phyloP scores from a whole-genome alignment of 108 stramenopile species.

The Skeletonema marinoi region DNA sequence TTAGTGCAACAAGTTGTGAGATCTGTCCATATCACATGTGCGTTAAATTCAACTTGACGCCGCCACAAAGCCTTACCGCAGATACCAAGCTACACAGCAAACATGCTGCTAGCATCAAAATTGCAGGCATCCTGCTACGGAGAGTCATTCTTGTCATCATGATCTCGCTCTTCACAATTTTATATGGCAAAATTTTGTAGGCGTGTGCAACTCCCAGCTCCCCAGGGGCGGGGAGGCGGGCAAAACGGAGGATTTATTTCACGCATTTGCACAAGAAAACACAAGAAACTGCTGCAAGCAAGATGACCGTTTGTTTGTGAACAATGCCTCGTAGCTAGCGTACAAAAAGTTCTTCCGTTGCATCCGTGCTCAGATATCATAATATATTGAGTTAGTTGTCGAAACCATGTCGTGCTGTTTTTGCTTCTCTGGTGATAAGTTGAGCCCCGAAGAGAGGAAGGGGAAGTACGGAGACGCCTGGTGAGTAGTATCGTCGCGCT shows the following conservation, averaged over 20 bases:
- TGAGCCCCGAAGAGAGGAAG: conserved; percentile 54
- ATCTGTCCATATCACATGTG: not conserved
- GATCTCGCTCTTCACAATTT: too few species aligned
- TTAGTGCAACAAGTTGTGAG: not conserved
- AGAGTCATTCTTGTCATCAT: not conserved
- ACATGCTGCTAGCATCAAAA: not conserved
- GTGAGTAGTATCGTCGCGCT: conserved; percentile 15
- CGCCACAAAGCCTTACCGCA: not conserved
- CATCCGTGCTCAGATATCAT: too few species aligned
- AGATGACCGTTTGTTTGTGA: too few species aligned
- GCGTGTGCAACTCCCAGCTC: too few species aligned
- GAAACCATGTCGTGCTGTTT: conserved; percentile 57
- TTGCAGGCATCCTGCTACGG: not conserved
- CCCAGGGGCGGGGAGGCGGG: too few species aligned
- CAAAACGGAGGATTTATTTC: too few species aligned
- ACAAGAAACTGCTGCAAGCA: too few species aligned
- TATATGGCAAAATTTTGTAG: too few species aligned
- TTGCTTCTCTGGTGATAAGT: conserved; percentile 62
- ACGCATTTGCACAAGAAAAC: too few species aligned
- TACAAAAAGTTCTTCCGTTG: too few species aligned
- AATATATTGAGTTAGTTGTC: too few species aligned
- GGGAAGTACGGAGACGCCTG: conserved; percentile 63
- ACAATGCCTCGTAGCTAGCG: too few species aligned
- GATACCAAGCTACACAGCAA: not conserved
- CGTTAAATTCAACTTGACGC: not conserved